Conservation (phyloP, 1,284 basidiomycete species). For the Leccinum insolens region DNA sequence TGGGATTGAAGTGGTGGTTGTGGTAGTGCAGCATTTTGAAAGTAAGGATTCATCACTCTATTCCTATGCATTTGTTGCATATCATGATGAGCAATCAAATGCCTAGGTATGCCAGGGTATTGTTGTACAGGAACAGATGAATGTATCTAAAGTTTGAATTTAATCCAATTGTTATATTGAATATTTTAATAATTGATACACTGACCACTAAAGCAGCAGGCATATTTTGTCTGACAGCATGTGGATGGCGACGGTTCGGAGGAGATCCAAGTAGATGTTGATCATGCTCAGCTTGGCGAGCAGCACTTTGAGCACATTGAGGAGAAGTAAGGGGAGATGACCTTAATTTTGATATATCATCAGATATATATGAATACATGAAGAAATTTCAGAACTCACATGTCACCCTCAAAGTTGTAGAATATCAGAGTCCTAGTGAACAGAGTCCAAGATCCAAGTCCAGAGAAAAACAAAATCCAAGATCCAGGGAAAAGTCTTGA, state of each 20-base stretch:
- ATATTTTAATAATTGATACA: neutral
- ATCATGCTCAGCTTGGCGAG: neutral
- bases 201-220: neutral
- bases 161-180: neutral
- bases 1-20: too few relatives aligned
- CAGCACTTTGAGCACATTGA: neutral
- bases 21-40: too few relatives aligned
- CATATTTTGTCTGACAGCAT: neutral
- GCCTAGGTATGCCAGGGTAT: constrained; percentile 4
- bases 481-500: neutral
- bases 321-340: neutral
- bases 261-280: constrained; percentile 6
- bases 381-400: neutral
- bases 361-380: too few relatives aligned
- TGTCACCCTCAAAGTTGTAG: neutral
- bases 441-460: neutral
- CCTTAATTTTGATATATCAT: too few relatives aligned
- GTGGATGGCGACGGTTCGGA: neutral
- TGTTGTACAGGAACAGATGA: constrained; percentile 5
- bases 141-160: neutral
- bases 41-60: neutral
- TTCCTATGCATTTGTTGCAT: neutral
- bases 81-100: neutral
- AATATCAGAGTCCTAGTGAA: neutral
- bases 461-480: neutral